A percentile compares a stretch with the other conserved stretches of the same genome.
Evolutionary conservation across 352 stramenopile species (phyloP).

Genomic region (Globisporangium ultimum): DNA sequence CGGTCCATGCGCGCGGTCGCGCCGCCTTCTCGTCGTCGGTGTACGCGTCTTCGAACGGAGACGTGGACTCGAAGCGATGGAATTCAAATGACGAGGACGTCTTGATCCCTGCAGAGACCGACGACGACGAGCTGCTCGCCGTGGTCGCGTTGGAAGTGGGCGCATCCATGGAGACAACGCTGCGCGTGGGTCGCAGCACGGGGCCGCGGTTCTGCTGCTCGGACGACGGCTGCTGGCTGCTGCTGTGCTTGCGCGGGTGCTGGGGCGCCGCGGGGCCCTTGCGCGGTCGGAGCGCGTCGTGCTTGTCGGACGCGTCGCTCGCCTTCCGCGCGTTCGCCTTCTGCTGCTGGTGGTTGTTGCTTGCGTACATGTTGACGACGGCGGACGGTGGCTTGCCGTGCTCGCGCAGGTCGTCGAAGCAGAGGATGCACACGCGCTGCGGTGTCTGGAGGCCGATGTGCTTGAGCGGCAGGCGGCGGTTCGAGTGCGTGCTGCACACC

Average conservation of each 20-base stretch:
- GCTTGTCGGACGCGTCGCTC: too few species aligned
- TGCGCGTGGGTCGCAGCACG: conserved; percentile 11
- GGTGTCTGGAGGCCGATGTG: conserved; percentile 54
- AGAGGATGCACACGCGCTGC: conserved; percentile 78
- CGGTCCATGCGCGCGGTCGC: conserved; percentile 61
- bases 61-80: not conserved
- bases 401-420: conserved; percentile 73
- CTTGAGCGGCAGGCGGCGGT: conserved; percentile 56
- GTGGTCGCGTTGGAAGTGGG: not conserved
- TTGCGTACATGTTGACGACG: conserved; percentile 65
- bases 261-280: too few species aligned
- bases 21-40: conserved; percentile 6
- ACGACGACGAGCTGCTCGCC: not conserved
- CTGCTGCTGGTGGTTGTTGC: too few species aligned
- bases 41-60: conserved; percentile 25
- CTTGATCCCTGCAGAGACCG: not conserved
- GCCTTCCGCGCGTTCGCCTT: too few species aligned
- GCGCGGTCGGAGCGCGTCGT: too few species aligned
- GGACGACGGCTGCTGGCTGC: not conserved
- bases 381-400: conserved; percentile 61
- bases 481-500: conserved; percentile 82
- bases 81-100: not conserved
- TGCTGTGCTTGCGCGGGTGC: not conserved
- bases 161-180: conserved; percentile 7
- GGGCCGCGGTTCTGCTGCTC: conserved; percentile 20